Evolutionary conservation across 1,139 yeast species (phyloP), one percentile per base, ranked within the genome.

Genomic region (Ogataea hybrid): DNA sequence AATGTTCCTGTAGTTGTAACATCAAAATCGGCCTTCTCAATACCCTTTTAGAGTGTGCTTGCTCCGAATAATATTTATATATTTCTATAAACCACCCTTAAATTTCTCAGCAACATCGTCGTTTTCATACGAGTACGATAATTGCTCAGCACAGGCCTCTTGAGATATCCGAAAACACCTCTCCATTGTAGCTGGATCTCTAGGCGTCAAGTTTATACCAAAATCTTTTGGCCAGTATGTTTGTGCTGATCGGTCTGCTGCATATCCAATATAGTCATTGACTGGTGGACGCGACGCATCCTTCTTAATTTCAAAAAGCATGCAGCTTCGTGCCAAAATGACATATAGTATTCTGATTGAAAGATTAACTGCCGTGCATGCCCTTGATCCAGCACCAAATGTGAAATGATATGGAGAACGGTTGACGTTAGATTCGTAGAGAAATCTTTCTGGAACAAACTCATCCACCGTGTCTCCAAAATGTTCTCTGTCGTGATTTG

Each of bases 401-500:
- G 55, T 49, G 31, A 47, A 52, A 36, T 52, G 55, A 25, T 47
- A 51, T 6, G 56, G 56, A 8, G 52, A 52, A n/a, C 7, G 22
- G 35, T 49, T 44, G 16, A 49, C 33, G 6, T 32, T 20, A 5
- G 35, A 23, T 21, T 50, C 41, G 1, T 67, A 67, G 28, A 81
- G 58, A 71, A 77, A 83, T 40, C 89, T 59, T 20, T 67, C 71
- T 0, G 89, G 89, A 8, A 59, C 44, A 56, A 81, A 83, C 16
- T 48, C 46, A 46, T 62, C 61, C 0, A 85, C 84, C 11, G 48
- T 42, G 5, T 68, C 52, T 7, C 60, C 51, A 51, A 71, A 82
- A 14, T 62, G 61, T 2, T 44, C 39, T 0, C 63, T 58, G 53
- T 82, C 88, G 57, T 81, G 84, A 53, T 82, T 81, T 2, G 83